Evolutionary conservation across 768 basidiomycete species (phyloP).

Genomic region (Pisolithus sp.): DNA sequence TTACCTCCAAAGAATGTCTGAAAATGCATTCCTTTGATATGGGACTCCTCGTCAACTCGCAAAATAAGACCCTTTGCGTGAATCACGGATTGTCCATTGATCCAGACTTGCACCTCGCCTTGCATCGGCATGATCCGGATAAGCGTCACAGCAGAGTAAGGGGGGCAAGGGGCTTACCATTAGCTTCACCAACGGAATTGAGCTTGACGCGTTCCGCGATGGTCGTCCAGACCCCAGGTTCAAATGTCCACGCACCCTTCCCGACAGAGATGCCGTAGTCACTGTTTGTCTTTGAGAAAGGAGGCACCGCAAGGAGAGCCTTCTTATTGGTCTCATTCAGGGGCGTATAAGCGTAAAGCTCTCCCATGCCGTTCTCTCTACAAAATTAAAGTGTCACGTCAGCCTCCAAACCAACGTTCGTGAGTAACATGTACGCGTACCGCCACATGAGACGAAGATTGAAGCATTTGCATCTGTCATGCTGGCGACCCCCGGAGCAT

Average conservation of each 20-base stretch:
- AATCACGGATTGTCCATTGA: constrained; percentile 57
- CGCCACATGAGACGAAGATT: constrained; percentile 72
- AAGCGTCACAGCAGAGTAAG: not conserved
- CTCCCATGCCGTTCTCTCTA: constrained; percentile 49
- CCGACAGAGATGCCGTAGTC: constrained; percentile 67
- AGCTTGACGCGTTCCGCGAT: constrained; percentile 64
- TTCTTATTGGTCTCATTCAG: constrained; percentile 38
- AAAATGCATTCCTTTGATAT: constrained; percentile 65
- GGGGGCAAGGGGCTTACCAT: constrained; percentile 38
- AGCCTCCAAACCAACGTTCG: not conserved
- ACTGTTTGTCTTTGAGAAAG: constrained; percentile 41
- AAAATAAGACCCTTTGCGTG: constrained; percentile 42
- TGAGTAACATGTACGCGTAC: constrained; percentile 27
- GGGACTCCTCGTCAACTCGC: constrained; percentile 29
- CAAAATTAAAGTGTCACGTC: not conserved
- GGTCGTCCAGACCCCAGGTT: constrained; percentile 53
- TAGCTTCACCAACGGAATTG: constrained; percentile 51
- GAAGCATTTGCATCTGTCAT: constrained; percentile 61
- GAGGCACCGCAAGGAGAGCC: constrained; percentile 42
- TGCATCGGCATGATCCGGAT: not conserved
- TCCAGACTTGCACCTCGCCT: constrained; percentile 64
- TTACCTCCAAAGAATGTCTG: constrained; percentile 80
- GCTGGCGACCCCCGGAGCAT: constrained; percentile 64
- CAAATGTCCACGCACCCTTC: constrained; percentile 53
- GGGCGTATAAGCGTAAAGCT: constrained; percentile 68